Conservation (phyloP, 345 rosid genomes). For the Alliaria petiolata region DNA sequence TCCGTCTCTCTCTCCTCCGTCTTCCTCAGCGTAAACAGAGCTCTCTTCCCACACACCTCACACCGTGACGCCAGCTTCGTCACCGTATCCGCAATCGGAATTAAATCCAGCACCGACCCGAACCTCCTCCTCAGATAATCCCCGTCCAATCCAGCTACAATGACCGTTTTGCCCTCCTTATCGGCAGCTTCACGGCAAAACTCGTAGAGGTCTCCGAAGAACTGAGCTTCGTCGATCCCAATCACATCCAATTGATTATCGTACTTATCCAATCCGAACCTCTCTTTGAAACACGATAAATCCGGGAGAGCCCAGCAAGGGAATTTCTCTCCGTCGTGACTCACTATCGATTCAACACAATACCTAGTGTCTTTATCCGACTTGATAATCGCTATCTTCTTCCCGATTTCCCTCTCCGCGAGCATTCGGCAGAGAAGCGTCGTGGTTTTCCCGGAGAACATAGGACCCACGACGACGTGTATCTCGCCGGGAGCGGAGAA, state of each 20-base stretch:
- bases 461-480: slow-evolving; percentile 84
- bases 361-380: slow-evolving; percentile 79
- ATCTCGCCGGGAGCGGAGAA: slow-evolving; percentile 44
- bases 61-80: slow-evolving; percentile 75
- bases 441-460: slow-evolving; percentile 89
- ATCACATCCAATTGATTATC: slow-evolving; percentile 77
- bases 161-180: slow-evolving; percentile 64
- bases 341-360: slow-evolving; percentile 63
- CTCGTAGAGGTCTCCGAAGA: slow-evolving; percentile 77
- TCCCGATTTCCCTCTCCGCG: slow-evolving; percentile 51
- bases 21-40: slow-evolving; percentile 77
- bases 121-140: slow-evolving; percentile 90
- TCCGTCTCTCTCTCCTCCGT: slow-evolving; percentile 63
- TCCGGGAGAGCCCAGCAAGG: slow-evolving; percentile 65
- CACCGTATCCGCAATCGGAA: slow-evolving; percentile 81
- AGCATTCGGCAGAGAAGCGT: slow-evolving; percentile 73
- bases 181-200: slow-evolving; percentile 91
- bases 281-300: slow-evolving; percentile 54
- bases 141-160: slow-evolving; percentile 93
- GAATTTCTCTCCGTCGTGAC: slow-evolving; percentile 77
- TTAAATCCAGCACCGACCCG: slow-evolving; percentile 71
- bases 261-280: slow-evolving; percentile 59
- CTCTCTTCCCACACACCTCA: slow-evolving; percentile 70
- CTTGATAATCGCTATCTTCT: slow-evolving; percentile 71
- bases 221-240: slow-evolving; percentile 94